Evolutionary conservation across 1,139 yeast genomes (phyloP).

Genomic region (Geotrichum reessii): DNA sequence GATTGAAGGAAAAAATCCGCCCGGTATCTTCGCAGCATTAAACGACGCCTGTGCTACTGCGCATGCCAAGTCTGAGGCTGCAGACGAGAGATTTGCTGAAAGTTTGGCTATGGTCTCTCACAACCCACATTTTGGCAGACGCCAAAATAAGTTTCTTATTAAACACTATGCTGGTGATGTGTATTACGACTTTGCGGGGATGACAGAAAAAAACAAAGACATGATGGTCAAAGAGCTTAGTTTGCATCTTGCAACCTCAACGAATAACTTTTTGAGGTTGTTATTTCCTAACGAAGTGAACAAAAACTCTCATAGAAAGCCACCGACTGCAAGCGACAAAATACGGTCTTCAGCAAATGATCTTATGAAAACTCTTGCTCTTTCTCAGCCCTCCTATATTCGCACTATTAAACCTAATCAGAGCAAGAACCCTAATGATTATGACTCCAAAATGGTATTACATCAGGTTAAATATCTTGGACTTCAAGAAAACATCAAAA

Average conservation of each 20-base stretch:
- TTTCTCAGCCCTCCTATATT: slow-evolving; percentile 89
- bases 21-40: slow-evolving; percentile 93
- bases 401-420: slow-evolving; percentile 98
- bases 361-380: slow-evolving; percentile 80
- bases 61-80: slow-evolving; percentile 95
- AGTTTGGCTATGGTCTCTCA: slow-evolving; percentile 76
- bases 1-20: slow-evolving; percentile 91
- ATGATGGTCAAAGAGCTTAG: slow-evolving; percentile 83
- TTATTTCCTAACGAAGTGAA: slow-evolving; percentile 79
- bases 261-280: slow-evolving; percentile 56
- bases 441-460: slow-evolving; percentile 79
- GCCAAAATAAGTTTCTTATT: slow-evolving; percentile 81
- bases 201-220: slow-evolving; percentile 97
- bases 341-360: slow-evolving; percentile 89
- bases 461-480: slow-evolving; percentile 97
- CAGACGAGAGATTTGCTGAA: slow-evolving; percentile 94
- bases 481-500: slow-evolving; percentile 91
- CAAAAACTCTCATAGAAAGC: slow-evolving; percentile 59
- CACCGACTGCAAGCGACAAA: slow-evolving; percentile 94
- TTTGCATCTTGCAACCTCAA: slow-evolving; percentile 67
- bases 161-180: slow-evolving; percentile 99
- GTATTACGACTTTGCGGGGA: slow-evolving; percentile 78
- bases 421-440: slow-evolving; percentile 84
- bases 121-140: slow-evolving; percentile 83
- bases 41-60: slow-evolving; percentile 98